phyloP scores from a whole-genome alignment of 345 rosid species.

The Erysimum cheiranthoides region DNA sequence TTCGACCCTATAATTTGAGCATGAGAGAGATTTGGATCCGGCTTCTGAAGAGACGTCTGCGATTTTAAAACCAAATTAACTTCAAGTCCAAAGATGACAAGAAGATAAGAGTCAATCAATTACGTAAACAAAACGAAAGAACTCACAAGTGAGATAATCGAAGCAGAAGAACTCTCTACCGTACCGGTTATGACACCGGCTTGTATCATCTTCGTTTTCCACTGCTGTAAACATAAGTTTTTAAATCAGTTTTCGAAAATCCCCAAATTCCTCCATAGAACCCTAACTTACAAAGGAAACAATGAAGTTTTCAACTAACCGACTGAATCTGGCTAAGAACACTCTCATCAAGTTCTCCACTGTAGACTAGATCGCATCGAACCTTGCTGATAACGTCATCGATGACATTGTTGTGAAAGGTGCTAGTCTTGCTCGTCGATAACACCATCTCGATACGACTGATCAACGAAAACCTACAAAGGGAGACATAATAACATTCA shows the following conservation, averaged over 20 bases:
- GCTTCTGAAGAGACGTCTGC: constrained; percentile 14
- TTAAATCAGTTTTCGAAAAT: neutral
- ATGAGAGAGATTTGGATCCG: neutral
- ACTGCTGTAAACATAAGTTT: neutral
- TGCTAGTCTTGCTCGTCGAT: neutral
- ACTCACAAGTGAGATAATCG: neutral
- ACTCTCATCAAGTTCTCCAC: constrained; percentile 27
- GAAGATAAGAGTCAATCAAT: neutral
- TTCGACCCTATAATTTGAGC: neutral
- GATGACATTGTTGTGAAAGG: neutral
- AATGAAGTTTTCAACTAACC: constrained; percentile 23
- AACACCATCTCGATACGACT: neutral
- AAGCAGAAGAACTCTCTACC: neutral
- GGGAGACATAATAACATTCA: too few relatives aligned
- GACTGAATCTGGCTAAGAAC: constrained; percentile 25
- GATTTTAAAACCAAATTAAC: constrained; percentile 2
- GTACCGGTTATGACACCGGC: constrained; percentile 25
- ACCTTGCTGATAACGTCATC: constrained; percentile 32
- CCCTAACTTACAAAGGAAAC: constrained; percentile 12
- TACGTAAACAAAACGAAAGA: neutral
- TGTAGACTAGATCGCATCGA: constrained; percentile 1
- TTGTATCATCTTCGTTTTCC: constrained; percentile 35
- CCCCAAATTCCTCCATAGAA: neutral
- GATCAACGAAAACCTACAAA: neutral
- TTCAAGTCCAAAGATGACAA: neutral